phyloP scores from a whole-genome alignment of 2,329 filamentous ascomycete species.

The Colletotrichum limetticola region DNA sequence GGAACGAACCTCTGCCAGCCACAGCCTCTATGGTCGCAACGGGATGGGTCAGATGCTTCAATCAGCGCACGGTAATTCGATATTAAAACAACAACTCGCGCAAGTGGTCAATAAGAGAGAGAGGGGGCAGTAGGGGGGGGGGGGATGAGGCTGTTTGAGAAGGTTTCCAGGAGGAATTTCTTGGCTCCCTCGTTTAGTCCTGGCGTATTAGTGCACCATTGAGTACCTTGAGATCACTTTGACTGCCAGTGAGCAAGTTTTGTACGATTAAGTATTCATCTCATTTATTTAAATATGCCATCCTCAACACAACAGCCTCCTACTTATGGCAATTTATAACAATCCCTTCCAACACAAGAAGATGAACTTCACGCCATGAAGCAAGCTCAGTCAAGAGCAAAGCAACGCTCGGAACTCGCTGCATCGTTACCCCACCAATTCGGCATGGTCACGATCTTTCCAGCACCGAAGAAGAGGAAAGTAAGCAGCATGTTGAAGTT shows the following conservation, averaged over 20 bases:
- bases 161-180: constrained; percentile 13
- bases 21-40: neutral
- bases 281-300: neutral
- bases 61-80: neutral
- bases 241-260: neutral
- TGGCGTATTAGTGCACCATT: no score
- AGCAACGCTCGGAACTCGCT: constrained; percentile 66
- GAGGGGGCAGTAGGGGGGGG: neutral
- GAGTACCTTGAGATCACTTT: constrained; percentile 11
- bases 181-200: neutral
- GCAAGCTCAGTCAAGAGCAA: constrained; percentile 52
- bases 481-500: constrained; percentile 71
- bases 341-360: neutral
- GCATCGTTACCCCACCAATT: constrained; percentile 72
- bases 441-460: constrained; percentile 67
- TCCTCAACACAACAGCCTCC: neutral
- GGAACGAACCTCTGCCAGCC: neutral
- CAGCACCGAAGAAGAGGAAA: constrained; percentile 67
- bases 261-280: neutral
- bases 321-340: neutral
- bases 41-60: neutral
- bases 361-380: no score
- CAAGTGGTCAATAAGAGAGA: neutral
- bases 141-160: constrained; percentile 26
- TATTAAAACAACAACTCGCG: neutral